Conservation (phyloP, 306 rosid species). For the Cucumis hystrix region DNA sequence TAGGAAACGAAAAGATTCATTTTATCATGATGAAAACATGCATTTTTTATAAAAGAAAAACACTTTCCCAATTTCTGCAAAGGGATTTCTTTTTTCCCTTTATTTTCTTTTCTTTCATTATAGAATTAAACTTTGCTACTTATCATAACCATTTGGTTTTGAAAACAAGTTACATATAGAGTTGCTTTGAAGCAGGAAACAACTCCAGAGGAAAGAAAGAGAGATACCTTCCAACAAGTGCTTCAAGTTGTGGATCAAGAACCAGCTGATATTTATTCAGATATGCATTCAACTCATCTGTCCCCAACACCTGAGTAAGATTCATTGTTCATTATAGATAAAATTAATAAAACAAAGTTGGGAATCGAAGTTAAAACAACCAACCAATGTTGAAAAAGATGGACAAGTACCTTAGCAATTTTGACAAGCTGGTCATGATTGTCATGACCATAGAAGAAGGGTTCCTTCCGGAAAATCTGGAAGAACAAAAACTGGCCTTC, state of each 20-base stretch:
- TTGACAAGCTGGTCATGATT: conserved; percentile 42
- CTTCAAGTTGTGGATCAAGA: conserved; percentile 40
- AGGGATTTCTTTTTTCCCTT: not conserved
- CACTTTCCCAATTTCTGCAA: not conserved
- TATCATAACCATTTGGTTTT: not conserved
- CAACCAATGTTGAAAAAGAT: not conserved
- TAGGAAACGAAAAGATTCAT: not conserved
- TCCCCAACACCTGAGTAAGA: conserved; percentile 29
- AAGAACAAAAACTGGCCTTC: not conserved
- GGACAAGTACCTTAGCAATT: conserved; percentile 32
- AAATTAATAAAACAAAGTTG: not conserved
- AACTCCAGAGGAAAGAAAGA: not conserved
- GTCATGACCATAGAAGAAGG: conserved; percentile 97
- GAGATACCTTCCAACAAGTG: conserved; percentile 32
- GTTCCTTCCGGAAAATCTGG: conserved; percentile 67
- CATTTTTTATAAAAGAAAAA: not conserved
- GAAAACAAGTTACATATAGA: not conserved
- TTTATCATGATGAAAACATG: not conserved
- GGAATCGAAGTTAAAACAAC: not conserved
- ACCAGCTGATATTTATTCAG: conserved; percentile 29
- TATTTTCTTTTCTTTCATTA: not conserved
- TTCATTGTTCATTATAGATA: not conserved
- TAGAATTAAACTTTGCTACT: not conserved
- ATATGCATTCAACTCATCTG: conserved; percentile 32
- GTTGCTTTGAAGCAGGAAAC: not conserved